Evolutionary conservation across 2,329 filamentous ascomycete genomes (phyloP).

Genomic region (Talaromyces atroroseus): DNA sequence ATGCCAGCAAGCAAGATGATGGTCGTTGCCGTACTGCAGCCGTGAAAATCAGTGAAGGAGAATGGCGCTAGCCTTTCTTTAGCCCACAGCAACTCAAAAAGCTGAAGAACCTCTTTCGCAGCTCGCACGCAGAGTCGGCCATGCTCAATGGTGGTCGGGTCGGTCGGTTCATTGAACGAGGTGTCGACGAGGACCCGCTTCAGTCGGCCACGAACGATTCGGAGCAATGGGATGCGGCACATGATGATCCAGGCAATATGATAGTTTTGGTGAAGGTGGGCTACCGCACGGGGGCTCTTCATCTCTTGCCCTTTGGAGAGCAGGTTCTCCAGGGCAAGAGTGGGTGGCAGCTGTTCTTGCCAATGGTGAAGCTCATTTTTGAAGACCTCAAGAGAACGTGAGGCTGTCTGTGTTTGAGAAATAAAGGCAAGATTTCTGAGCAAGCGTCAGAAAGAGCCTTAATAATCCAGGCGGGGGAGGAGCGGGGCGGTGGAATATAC

Average conservation of each 20-base stretch:
- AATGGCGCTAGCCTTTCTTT: conserved; percentile 31
- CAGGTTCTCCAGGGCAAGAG: background rate
- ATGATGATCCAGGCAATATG: conserved; percentile 2
- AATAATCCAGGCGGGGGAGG: background rate
- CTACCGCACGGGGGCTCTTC: background rate
- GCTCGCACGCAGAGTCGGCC: conserved; percentile 27
- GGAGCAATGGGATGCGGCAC: background rate
- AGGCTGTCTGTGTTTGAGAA: background rate
- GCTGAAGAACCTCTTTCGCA: conserved; percentile 26
- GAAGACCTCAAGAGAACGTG: background rate
- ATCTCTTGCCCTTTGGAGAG: background rate
- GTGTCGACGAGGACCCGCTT: background rate
- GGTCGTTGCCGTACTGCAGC: conserved; percentile 36
- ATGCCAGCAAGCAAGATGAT: conserved; percentile 31
- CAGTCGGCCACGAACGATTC: background rate
- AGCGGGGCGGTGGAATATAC: background rate
- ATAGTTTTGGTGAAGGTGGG: conserved; percentile 1
- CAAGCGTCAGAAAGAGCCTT: background rate
- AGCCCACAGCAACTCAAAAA: conserved; percentile 26
- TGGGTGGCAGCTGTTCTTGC: background rate
- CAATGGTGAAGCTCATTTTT: background rate
- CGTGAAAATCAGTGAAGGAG: conserved; percentile 38
- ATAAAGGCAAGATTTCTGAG: conserved; percentile 1
- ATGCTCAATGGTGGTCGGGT: conserved; percentile 16
- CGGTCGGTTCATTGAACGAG: background rate